These are phyloP conservation scores for Kappamyces sp. DNA, from an alignment of 192 early-diverging fungal genomes.

Conservation along the genomic window DNA sequence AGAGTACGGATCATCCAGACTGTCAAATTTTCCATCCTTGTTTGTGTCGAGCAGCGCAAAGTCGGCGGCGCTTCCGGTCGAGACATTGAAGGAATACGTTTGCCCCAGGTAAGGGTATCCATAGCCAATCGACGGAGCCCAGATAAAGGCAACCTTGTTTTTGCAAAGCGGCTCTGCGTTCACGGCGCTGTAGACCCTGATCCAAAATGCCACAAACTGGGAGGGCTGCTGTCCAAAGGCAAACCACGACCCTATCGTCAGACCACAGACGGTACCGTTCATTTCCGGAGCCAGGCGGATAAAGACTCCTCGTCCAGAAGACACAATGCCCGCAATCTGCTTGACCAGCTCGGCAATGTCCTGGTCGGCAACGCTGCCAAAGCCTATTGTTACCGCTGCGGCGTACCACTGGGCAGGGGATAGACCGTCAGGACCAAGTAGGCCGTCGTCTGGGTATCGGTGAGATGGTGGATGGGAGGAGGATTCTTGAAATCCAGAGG, in stretches of 20 bases:
- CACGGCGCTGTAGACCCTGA: constrained; percentile 12
- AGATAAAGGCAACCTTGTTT: constrained; percentile 19
- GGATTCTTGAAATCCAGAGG: constrained; percentile 12
- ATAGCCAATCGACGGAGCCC: constrained; percentile 15
- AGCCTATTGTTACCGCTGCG: too few relatives aligned
- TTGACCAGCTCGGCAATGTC: constrained; percentile 19
- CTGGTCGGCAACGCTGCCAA: not conserved
- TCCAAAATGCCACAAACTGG: constrained; percentile 20
- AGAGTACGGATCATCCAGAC: constrained; percentile 31
- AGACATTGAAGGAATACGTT: constrained; percentile 1
- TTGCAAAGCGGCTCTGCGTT: not conserved
- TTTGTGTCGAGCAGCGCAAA: constrained; percentile 24
- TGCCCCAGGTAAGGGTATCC: constrained; percentile 21
- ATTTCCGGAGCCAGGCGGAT: constrained; percentile 28
- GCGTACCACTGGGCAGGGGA: not conserved
- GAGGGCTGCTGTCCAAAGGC: constrained; percentile 23
- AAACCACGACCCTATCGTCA: constrained; percentile 16
- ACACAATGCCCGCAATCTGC: constrained; percentile 15
- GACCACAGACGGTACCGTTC: constrained; percentile 19
- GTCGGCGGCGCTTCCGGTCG: not conserved
- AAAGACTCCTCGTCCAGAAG: constrained; percentile 15
- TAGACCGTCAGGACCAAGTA: constrained; percentile 24
- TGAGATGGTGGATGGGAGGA: constrained; percentile 15
- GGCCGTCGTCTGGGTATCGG: constrained; percentile 20
- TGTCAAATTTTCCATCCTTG: constrained; percentile 22